Conservation (phyloP, 768 basidiomycete species). For the Serendipita indica region DNA sequence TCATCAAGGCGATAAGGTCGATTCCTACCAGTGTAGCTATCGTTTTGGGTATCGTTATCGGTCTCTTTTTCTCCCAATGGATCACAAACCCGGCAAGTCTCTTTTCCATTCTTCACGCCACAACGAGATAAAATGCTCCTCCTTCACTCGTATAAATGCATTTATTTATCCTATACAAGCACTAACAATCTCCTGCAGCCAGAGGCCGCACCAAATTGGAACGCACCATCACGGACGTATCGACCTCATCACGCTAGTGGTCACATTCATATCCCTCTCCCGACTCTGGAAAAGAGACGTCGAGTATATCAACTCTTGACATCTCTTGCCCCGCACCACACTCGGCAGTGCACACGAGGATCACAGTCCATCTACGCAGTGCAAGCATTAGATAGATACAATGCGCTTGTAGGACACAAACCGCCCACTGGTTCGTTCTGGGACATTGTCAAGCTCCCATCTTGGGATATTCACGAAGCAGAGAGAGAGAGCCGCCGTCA, state of each 20-base stretch:
- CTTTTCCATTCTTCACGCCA: background rate
- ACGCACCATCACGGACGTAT: background rate
- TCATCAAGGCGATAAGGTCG: background rate
- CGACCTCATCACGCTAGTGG: background rate
- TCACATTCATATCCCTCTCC: constrained; percentile 36
- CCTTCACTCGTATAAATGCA: too few species aligned
- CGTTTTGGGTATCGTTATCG: background rate
- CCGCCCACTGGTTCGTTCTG: constrained; percentile 43
- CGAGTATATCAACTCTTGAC: constrained; percentile 79
- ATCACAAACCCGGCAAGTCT: background rate
- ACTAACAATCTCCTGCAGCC: background rate
- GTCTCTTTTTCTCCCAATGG: constrained; percentile 7
- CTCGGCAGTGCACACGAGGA: constrained; percentile 75
- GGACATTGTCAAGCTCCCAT: constrained; percentile 33
- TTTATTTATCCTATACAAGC: too few species aligned
- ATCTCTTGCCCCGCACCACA: constrained; percentile 80
- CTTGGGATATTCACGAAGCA: constrained; percentile 24
- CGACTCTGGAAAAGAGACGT: constrained; percentile 68
- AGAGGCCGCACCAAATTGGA: background rate
- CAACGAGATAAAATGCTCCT: too few species aligned
- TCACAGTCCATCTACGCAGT: constrained; percentile 73
- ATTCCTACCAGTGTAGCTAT: background rate
- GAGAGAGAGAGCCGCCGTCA: constrained; percentile 26
- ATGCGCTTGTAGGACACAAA: constrained; percentile 65
- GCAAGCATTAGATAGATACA: constrained; percentile 77